A percentile compares a stretch with the other conserved stretches of the same genome.
Evolutionary conservation across 805 yeast species (phyloP).

Genomic region (Lipomyces mesembrius): DNA sequence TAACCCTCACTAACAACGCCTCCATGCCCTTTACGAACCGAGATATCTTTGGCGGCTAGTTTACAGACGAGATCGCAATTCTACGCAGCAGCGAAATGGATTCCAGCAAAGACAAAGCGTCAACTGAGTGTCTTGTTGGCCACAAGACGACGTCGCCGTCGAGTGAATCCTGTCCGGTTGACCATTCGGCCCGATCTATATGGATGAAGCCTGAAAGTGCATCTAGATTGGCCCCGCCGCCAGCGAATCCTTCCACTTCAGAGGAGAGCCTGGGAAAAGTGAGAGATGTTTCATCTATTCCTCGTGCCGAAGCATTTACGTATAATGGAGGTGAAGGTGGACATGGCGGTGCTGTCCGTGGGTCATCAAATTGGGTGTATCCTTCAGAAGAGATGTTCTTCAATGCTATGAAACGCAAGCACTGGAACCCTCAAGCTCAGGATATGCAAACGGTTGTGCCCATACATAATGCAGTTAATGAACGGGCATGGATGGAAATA

Average conservation of each 20-base stretch:
- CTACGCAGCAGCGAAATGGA: constrained; percentile 6
- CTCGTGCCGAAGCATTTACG: constrained; percentile 55
- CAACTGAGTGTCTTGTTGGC: constrained; percentile 38
- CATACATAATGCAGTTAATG: constrained; percentile 91
- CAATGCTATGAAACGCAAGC: constrained; percentile 90
- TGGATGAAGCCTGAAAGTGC: constrained; percentile 52
- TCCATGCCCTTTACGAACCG: no score
- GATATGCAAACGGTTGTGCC: constrained; percentile 95
- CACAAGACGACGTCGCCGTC: constrained; percentile 23
- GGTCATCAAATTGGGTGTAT: constrained; percentile 76
- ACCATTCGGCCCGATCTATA: constrained; percentile 60
- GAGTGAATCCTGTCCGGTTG: constrained; percentile 68
- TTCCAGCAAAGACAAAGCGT: not conserved
- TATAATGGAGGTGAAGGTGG: constrained; percentile 40
- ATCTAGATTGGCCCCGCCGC: constrained; percentile 5
- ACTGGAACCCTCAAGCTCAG: constrained; percentile 77
- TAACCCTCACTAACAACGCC: not conserved
- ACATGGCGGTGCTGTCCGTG: constrained; percentile 35
- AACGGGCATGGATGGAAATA: constrained; percentile 87
- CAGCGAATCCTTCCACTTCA: constrained; percentile 10
- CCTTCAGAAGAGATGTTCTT: constrained; percentile 95
- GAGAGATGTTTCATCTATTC: constrained; percentile 74
- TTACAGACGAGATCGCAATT: no score
- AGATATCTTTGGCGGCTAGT: no score
- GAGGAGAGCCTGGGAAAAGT: constrained; percentile 59